Conservation (phyloP, 805 yeast genomes). For the Candida chauliodis region DNA sequence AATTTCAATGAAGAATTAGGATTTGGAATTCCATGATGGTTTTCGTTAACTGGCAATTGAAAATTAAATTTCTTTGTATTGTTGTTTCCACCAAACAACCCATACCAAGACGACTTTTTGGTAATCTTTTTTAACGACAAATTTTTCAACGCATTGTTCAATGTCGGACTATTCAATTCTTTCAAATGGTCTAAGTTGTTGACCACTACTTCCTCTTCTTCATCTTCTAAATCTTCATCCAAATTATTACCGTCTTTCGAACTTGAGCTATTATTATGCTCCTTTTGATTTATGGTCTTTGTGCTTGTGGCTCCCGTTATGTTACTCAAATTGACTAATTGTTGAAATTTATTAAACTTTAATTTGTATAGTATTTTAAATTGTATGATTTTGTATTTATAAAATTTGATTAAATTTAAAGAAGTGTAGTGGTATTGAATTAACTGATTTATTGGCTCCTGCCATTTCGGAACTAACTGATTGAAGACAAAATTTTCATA, state of each 20-base stretch:
- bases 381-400: constrained; percentile 52
- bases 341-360: constrained; percentile 36
- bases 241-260: not conserved
- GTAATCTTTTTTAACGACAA: constrained; percentile 27
- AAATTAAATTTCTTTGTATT: constrained; percentile 11
- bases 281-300: not conserved
- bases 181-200: constrained; percentile 25
- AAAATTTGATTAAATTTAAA: constrained; percentile 44
- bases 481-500: constrained; percentile 42
- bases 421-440: constrained; percentile 42
- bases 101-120: constrained; percentile 39
- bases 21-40: not conserved
- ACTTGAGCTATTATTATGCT: too few species aligned
- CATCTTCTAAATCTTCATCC: constrained; percentile 2
- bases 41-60: constrained; percentile 8
- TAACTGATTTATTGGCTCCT: constrained; percentile 49
- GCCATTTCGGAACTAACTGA: constrained; percentile 39
- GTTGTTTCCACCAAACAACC: constrained; percentile 38
- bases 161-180: constrained; percentile 37
- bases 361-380: constrained; percentile 38
- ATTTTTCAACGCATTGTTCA: constrained; percentile 30
- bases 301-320: constrained; percentile 7
- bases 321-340: constrained; percentile 26
- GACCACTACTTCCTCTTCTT: constrained; percentile 3
- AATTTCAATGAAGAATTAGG: constrained; percentile 18